Conservation (phyloP, 345 rosid genomes). For the Stellera chamaejasme region DNA sequence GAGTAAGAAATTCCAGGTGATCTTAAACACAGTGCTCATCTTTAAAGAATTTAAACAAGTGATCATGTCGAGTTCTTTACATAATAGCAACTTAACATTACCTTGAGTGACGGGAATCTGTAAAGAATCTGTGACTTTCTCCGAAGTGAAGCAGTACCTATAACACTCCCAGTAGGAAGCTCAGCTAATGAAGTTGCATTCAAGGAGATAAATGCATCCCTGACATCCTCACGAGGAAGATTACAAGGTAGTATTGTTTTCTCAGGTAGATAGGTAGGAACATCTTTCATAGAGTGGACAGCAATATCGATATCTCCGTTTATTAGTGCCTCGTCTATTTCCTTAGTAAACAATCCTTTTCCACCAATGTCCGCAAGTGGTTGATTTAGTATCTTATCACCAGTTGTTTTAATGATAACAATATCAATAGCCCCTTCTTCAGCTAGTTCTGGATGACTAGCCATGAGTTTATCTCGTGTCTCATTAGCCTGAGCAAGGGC, state of each 20-base stretch:
- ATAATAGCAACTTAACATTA: constrained; percentile 13
- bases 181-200: constrained; percentile 58
- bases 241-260: constrained; percentile 84
- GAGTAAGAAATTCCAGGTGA: background rate
- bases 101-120: constrained; percentile 70
- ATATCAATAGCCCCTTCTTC: constrained; percentile 90
- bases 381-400: constrained; percentile 81
- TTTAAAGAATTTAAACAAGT: background rate
- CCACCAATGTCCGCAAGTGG: constrained; percentile 99
- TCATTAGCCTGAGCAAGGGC: constrained; percentile 99
- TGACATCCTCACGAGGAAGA: constrained; percentile 87
- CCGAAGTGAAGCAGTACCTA: constrained; percentile 97
- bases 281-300: constrained; percentile 98
- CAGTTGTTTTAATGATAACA: constrained; percentile 90
- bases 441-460: constrained; percentile 58
- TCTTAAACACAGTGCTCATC: no score
- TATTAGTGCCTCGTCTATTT: constrained; percentile 86
- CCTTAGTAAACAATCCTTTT: constrained; percentile 94
- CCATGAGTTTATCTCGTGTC: constrained; percentile 74
- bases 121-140: constrained; percentile 93
- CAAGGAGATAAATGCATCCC: constrained; percentile 84
- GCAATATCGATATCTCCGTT: constrained; percentile 91
- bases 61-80: no score
- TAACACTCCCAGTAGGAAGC: constrained; percentile 77
- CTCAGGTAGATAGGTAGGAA: constrained; percentile 87